A percentile compares a stretch with the other conserved stretches of the same genome.
Conservation (phyloP, 1,139 yeast genomes). For the Protomyces pachydermus region DNA sequence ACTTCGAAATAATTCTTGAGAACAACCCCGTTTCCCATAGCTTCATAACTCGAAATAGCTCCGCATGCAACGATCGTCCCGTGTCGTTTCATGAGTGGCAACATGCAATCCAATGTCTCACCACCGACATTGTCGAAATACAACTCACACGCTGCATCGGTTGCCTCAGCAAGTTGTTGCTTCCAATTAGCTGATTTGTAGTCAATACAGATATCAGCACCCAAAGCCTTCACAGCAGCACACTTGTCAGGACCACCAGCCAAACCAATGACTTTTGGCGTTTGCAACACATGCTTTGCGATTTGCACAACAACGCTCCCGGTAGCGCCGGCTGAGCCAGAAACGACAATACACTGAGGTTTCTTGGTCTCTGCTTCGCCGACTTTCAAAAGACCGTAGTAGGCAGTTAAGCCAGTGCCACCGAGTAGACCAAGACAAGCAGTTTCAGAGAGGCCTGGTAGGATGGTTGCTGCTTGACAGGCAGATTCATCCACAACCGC, state of each 20-base stretch:
- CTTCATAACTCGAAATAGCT: slow-evolving; percentile 55
- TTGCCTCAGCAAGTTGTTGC: slow-evolving; percentile 33
- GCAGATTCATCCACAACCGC: slow-evolving; percentile 27
- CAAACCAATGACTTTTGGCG: slow-evolving; percentile 55
- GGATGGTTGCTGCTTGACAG: not conserved
- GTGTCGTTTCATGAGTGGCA: slow-evolving; percentile 42
- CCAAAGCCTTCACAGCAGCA: slow-evolving; percentile 52
- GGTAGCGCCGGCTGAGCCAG: slow-evolving; percentile 69
- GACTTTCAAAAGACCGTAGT: slow-evolving; percentile 47
- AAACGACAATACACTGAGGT: slow-evolving; percentile 44
- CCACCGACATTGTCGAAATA: slow-evolving; percentile 55
- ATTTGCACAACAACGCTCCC: slow-evolving; percentile 57
- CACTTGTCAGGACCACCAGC: slow-evolving; percentile 60
- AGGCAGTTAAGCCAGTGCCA: slow-evolving; percentile 58
- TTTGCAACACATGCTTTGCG: slow-evolving; percentile 52
- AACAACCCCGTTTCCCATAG: slow-evolving; percentile 33
- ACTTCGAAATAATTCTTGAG: slow-evolving; percentile 34
- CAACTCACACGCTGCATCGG: slow-evolving; percentile 38
- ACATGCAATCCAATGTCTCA: slow-evolving; percentile 48
- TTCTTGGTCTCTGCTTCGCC: slow-evolving; percentile 22
- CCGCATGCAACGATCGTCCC: slow-evolving; percentile 59
- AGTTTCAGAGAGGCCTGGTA: slow-evolving; percentile 12
- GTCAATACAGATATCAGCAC: slow-evolving; percentile 52
- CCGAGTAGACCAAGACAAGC: slow-evolving; percentile 48
- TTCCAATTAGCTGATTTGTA: slow-evolving; percentile 41